Evolutionary conservation across 1,284 basidiomycete genomes (phyloP), one percentile per base, ranked within the genome.

Genomic region (Irpex rosettiformis): DNA sequence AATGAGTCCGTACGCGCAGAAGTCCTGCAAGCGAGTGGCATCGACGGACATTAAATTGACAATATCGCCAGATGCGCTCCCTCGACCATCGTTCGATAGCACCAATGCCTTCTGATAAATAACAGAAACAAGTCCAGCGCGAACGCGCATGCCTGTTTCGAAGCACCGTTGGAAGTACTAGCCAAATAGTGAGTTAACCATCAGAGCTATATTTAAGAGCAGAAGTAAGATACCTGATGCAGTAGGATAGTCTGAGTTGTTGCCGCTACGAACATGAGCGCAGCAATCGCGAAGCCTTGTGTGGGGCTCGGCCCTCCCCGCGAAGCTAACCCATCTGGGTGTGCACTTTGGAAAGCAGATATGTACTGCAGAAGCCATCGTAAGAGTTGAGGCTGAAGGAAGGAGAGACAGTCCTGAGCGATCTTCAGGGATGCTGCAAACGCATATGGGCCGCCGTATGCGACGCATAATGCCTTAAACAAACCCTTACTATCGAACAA

Each of bases 31-130:
- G 29, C 94, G 80, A 16, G 88, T 90, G 0, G 94, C 87, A 67
- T 93, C 86, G 29, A 96, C 92, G 10, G 87, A 89, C 90, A 96
- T 96, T 27, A 97, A 74, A 70, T 98, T 98, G 65, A 97, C 93
- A 54, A 97, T 94, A 68, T 98, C 94, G 3, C 96, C 96, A 0
- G 92, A 88, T 0, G 91, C 83, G 37, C 91, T 84, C 67, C 80
- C 80, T 3, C 89, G 84, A 67, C 93, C 94, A 60, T 94, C 89
- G 64, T 89, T 94, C 6, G 91, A 93, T 21, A 98, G 81, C 1
- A 91, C 80, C 21, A 98, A 79, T 0, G 93, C 84, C 72, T 98
- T 97, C 62, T 88, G 79, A 76, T 96, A 98, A 57, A 96, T 92
- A 0, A 84, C 82, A 0, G 88, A 88, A 37, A 98, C 85, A 21